These are phyloP conservation scores for Paxillus rubicundulus DNA, from an alignment of 768 basidiomycete species.

Conservation along the genomic window DNA sequence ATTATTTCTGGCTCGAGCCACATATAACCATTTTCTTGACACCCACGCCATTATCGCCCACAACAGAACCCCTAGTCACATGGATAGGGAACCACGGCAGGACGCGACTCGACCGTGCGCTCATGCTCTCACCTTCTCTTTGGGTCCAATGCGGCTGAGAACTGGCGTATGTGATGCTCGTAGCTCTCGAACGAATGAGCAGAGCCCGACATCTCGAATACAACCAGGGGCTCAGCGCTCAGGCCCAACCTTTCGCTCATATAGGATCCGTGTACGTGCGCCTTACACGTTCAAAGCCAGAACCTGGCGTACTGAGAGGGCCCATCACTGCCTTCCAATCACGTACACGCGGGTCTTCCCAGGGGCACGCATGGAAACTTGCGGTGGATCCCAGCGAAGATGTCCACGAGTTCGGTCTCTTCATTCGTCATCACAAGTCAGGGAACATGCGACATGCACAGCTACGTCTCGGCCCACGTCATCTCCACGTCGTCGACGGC, in stretches of 20 bases:
- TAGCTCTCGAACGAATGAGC: neutral
- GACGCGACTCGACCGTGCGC: too few species aligned
- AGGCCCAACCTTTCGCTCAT: neutral
- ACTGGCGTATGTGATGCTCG: too few species aligned
- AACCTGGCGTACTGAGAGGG: neutral
- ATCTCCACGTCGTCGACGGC: slow-evolving; percentile 5
- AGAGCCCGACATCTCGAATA: neutral
- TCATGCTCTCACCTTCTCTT: too few species aligned
- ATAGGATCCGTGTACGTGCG: neutral
- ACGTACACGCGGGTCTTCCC: neutral
- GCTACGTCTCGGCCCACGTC: neutral
- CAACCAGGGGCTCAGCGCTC: neutral
- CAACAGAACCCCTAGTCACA: neutral
- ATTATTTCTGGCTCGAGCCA: neutral
- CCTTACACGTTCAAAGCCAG: neutral
- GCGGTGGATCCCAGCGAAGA: slow-evolving; percentile 4
- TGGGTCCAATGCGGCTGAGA: too few species aligned
- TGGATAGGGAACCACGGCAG: too few species aligned
- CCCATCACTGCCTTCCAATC: too few species aligned
- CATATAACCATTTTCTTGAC: neutral
- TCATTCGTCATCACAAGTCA: too few species aligned
- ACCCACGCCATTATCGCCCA: neutral
- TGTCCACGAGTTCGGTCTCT: too few species aligned
- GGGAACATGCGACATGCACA: neutral
- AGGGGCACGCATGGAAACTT: slow-evolving; percentile 11